Evolutionary conservation across 805 yeast species (phyloP).

Genomic region (Kuraishia hungarica): DNA sequence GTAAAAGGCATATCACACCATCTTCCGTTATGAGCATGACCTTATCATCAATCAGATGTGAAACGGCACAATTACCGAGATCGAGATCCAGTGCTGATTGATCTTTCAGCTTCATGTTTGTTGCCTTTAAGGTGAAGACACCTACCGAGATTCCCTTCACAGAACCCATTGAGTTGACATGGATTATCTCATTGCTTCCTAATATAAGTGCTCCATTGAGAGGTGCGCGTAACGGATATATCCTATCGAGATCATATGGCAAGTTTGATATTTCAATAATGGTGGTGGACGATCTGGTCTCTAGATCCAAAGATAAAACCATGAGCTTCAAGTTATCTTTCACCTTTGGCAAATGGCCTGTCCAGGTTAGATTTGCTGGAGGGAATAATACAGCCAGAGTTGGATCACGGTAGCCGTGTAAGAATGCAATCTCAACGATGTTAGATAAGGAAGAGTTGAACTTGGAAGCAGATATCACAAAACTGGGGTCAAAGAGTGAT

Average conservation of each 20-base stretch:
- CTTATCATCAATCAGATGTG: conserved; percentile 23
- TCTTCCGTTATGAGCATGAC: conserved; percentile 30
- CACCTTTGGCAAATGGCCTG: conserved; percentile 54
- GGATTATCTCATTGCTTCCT: conserved; percentile 73
- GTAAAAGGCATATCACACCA: conserved; percentile 31
- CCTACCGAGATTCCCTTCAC: conserved; percentile 56
- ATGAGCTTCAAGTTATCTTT: conserved; percentile 57
- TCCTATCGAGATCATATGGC: conserved; percentile 64
- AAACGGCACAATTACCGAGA: conserved; percentile 43
- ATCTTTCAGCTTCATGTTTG: conserved; percentile 35
- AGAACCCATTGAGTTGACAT: conserved; percentile 73
- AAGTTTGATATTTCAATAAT: conserved; percentile 56
- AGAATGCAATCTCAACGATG: conserved; percentile 63
- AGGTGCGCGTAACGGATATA: conserved; percentile 58
- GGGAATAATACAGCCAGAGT: conserved; percentile 58
- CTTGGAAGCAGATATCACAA: conserved; percentile 45
- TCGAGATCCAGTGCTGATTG: conserved; percentile 40
- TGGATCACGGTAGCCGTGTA: conserved; percentile 73
- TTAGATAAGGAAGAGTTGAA: conserved; percentile 50
- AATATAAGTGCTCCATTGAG: conserved; percentile 59
- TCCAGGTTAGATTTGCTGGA: conserved; percentile 49
- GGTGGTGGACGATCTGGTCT: conserved; percentile 49
- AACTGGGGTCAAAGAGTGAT: conserved; percentile 41
- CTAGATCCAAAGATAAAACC: conserved; percentile 62
- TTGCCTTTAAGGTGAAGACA: conserved; percentile 32